Evolutionary conservation across 2,329 filamentous ascomycete genomes (phyloP).

Genomic region (Fusarium buharicum): DNA sequence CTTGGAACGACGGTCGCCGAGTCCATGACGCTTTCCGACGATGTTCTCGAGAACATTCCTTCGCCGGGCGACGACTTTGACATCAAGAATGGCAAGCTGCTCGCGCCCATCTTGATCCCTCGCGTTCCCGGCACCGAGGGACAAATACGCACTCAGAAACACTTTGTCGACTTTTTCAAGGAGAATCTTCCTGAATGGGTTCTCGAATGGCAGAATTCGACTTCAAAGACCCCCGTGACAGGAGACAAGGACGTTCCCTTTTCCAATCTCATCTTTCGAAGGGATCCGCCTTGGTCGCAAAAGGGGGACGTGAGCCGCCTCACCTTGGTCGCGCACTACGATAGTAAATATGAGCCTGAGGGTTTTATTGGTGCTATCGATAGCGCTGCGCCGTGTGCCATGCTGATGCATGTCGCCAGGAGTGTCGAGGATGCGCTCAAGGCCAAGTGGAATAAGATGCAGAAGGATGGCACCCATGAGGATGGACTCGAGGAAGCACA

Average conservation of each 20-base stretch:
- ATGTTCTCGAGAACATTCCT: constrained; percentile 76
- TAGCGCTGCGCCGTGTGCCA: constrained; percentile 92
- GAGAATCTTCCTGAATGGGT: constrained; percentile 80
- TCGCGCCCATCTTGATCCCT: constrained; percentile 87
- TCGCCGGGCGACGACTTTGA: constrained; percentile 81
- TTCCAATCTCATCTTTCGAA: constrained; percentile 83
- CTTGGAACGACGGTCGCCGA: constrained; percentile 47
- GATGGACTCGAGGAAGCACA: constrained; percentile 75
- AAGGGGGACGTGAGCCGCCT: constrained; percentile 81
- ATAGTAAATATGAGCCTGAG: constrained; percentile 80
- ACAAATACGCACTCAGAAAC: constrained; percentile 75
- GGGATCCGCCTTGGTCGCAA: constrained; percentile 85
- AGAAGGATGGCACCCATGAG: constrained; percentile 64
- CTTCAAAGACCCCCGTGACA: constrained; percentile 80
- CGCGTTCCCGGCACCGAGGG: constrained; percentile 89
- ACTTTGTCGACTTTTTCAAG: constrained; percentile 86
- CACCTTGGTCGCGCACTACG: constrained; percentile 93
- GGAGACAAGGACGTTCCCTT: constrained; percentile 80
- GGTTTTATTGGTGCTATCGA: constrained; percentile 96
- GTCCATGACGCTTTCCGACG: constrained; percentile 74
- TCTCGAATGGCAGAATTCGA: constrained; percentile 89
- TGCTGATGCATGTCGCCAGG: constrained; percentile 86
- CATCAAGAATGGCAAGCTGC: constrained; percentile 76
- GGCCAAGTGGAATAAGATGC: constrained; percentile 82
- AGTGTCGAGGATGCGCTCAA: constrained; percentile 83